Percentiles rank a stretch among this genome's conserved stretches.
phyloP scores from a whole-genome alignment of 805 yeast genomes.

The Cyberlindnera americana region DNA sequence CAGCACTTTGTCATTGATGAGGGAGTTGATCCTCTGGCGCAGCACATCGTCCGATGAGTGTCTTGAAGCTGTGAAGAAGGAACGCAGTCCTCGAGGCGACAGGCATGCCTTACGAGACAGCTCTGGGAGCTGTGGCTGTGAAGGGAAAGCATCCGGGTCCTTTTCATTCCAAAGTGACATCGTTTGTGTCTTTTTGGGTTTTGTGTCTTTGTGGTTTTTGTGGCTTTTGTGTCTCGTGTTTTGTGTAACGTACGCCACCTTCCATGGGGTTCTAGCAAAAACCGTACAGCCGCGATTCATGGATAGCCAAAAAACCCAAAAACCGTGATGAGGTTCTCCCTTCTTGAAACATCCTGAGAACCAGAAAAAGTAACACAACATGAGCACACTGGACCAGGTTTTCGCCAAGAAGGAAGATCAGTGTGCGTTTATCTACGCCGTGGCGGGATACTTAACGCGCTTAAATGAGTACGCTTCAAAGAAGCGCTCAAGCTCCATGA shows the following conservation, averaged over 20 bases:
- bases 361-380: not conserved
- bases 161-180: constrained; percentile 26
- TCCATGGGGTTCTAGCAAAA: no score
- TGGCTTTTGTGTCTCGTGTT: no score
- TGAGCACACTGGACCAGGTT: constrained; percentile 7
- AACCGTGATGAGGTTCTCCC: no score
- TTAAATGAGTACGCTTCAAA: constrained; percentile 13
- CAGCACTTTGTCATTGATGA: constrained; percentile 16
- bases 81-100: constrained; percentile 32
- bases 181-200: constrained; percentile 2
- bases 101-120: constrained; percentile 31
- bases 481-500: constrained; percentile 8
- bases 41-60: constrained; percentile 43
- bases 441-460: constrained; percentile 11
- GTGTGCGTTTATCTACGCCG: constrained; percentile 12
- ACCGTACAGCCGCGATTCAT: no score
- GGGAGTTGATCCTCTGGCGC: constrained; percentile 39
- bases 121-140: constrained; percentile 23
- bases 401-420: constrained; percentile 9
- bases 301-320: no score
- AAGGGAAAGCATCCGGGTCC: constrained; percentile 21
- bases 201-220: no score
- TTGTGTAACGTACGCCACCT: no score
- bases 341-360: no score
- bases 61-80: constrained; percentile 36